These are phyloP conservation scores for Pythium utonaiense DNA, from an alignment of 352 stramenopile genomes.

Conservation along the genomic window DNA sequence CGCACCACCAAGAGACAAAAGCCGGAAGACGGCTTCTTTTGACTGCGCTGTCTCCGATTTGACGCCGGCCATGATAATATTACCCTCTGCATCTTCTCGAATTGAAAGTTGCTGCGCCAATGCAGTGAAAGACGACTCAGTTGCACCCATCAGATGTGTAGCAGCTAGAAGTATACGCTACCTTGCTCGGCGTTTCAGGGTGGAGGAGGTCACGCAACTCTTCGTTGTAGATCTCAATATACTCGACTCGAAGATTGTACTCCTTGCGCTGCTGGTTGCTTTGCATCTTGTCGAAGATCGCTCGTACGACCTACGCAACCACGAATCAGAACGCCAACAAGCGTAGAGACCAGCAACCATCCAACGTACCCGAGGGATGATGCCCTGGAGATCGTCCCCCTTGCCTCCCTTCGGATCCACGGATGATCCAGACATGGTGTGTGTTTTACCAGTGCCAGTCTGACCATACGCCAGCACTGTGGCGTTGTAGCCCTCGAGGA, in stretches of 20 bases:
- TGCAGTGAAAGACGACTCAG: too few relatives aligned
- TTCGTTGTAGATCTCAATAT: conserved; percentile 99
- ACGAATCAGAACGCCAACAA: too few relatives aligned
- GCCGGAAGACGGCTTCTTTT: conserved; percentile 75
- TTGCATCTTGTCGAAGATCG: conserved; percentile 68
- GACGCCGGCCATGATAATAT: conserved; percentile 78
- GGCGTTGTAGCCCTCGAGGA: conserved; percentile 81
- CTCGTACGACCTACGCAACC: conserved; percentile 55
- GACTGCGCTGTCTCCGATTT: conserved; percentile 76
- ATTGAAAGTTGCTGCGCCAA: conserved; percentile 57
- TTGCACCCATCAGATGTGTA: too few relatives aligned
- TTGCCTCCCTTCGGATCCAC: conserved; percentile 42
- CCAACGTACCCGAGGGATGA: conserved; percentile 85
- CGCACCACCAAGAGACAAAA: conserved; percentile 75
- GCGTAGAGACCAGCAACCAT: too few relatives aligned
- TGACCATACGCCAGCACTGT: conserved; percentile 84
- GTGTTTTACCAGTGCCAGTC: conserved; percentile 93
- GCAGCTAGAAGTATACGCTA: too few relatives aligned
- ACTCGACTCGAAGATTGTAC: conserved; percentile 92
- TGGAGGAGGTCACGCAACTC: conserved; percentile 94
- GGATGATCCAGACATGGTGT: conserved; percentile 89
- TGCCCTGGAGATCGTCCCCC: conserved; percentile 58
- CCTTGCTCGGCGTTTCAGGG: conserved; percentile 67
- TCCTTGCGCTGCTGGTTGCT: conserved; percentile 44
- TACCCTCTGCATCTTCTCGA: conserved; percentile 72